These are phyloP conservation scores for Globisporangium spiculum DNA, from an alignment of 352 stramenopile genomes.

Conservation along the genomic window DNA sequence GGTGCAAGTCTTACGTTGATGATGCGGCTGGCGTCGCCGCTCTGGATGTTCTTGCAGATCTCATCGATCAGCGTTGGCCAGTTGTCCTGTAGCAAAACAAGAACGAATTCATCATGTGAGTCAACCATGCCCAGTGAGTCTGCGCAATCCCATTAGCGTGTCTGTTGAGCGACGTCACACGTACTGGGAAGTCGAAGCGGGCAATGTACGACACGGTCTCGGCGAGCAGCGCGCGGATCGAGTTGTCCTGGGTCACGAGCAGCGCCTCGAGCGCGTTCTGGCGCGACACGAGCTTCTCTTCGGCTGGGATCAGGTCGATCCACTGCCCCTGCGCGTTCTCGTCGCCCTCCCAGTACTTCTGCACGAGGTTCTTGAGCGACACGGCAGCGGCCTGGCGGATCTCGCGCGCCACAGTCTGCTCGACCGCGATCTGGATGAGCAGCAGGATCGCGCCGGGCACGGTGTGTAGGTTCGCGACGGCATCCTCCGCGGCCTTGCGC, in stretches of 20 bases:
- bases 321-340: slow-evolving; percentile 77
- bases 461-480: slow-evolving; percentile 71
- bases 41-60: slow-evolving; percentile 90
- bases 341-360: slow-evolving; percentile 91
- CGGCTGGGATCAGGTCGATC: slow-evolving; percentile 56
- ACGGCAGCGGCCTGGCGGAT: slow-evolving; percentile 93
- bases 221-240: slow-evolving; percentile 88
- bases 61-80: slow-evolving; percentile 92
- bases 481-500: slow-evolving; percentile 72
- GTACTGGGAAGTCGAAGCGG: slow-evolving; percentile 93
- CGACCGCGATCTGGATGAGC: slow-evolving; percentile 79
- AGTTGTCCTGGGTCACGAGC: slow-evolving; percentile 88
- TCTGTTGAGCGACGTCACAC: slow-evolving; percentile 4
- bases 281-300: slow-evolving; percentile 61
- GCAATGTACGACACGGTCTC: slow-evolving; percentile 94
- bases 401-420: slow-evolving; percentile 65
- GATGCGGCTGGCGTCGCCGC: slow-evolving; percentile 79
- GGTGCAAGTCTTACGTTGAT: slow-evolving; percentile 46
- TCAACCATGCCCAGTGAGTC: neutral
- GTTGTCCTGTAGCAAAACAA: slow-evolving; percentile 32
- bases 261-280: slow-evolving; percentile 82
- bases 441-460: slow-evolving; percentile 74
- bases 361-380: slow-evolving; percentile 95
- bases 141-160: neutral
- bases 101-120: neutral